phyloP scores from a whole-genome alignment of 192 early-diverging fungal species.

The Phycomyces blakesleeanus region DNA sequence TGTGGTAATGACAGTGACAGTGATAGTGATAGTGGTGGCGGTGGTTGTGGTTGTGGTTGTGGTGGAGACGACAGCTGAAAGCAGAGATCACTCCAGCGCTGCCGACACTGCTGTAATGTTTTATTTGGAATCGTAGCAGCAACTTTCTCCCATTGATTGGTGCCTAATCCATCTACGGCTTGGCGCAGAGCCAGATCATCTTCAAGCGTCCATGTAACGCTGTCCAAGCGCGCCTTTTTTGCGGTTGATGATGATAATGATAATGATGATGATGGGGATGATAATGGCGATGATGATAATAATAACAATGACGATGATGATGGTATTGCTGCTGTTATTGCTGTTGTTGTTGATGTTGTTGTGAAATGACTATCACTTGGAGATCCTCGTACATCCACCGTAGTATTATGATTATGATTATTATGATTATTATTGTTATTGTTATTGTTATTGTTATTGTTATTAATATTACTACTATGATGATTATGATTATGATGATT shows the following conservation, averaged over 20 bases:
- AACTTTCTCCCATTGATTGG: constrained; percentile 39
- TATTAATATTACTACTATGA: too few species aligned
- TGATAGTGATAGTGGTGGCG: background rate
- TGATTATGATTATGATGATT: too few species aligned
- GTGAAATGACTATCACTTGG: too few species aligned
- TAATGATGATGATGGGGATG: background rate
- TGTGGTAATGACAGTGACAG: too few species aligned
- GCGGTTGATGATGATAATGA: background rate
- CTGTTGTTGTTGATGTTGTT: too few species aligned
- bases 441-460: too few species aligned
- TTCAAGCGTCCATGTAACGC: constrained; percentile 34
- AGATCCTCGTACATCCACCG: too few species aligned
- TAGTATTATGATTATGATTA: too few species aligned
- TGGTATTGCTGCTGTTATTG: too few species aligned
- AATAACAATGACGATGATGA: too few species aligned
- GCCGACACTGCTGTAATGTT: constrained; percentile 44
- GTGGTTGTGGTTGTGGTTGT: background rate
- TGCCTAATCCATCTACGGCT: constrained; percentile 30
- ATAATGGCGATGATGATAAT: too few species aligned
- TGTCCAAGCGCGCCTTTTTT: constrained; percentile 9
- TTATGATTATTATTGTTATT: too few species aligned
- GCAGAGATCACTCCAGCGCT: constrained; percentile 35
- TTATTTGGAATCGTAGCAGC: constrained; percentile 30
- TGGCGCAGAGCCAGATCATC: constrained; percentile 37
- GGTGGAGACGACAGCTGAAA: background rate